These are phyloP conservation scores for Smithsoniella earleae DNA, from an alignment of 163 green algal species.

Conservation along the genomic window DNA sequence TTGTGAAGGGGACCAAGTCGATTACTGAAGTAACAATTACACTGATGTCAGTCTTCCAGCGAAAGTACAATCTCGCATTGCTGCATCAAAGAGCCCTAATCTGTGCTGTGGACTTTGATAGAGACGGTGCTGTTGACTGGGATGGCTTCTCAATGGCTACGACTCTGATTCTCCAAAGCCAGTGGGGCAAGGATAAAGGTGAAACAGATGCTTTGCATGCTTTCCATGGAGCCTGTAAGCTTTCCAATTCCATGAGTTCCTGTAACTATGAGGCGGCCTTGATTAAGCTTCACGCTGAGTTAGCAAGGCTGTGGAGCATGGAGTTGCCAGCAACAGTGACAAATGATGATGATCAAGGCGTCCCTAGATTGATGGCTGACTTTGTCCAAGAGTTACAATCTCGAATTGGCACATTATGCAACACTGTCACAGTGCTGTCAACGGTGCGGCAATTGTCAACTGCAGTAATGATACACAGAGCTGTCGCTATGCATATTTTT, in stretches of 20 bases:
- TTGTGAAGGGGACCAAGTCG: background rate
- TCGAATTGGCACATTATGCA: too few relatives aligned
- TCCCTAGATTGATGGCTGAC: too few relatives aligned
- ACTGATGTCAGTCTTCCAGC: background rate
- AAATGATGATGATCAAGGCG: too few relatives aligned
- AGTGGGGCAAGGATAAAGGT: background rate
- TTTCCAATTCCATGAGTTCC: background rate
- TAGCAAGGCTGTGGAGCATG: background rate
- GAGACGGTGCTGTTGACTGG: background rate
- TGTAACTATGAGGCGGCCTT: background rate
- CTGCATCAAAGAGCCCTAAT: background rate
- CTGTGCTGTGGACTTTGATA: background rate
- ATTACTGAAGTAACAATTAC: background rate
- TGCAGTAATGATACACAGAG: background rate
- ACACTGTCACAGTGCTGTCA: too few relatives aligned
- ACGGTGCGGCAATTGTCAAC: too few relatives aligned
- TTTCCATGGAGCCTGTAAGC: background rate
- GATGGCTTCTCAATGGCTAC: background rate
- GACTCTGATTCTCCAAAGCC: background rate
- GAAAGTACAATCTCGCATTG: background rate
- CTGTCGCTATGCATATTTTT: too few relatives aligned
- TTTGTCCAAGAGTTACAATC: too few relatives aligned
- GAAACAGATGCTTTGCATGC: background rate
- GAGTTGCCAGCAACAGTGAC: too few relatives aligned
- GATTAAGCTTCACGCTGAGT: background rate